phyloP scores from a whole-genome alignment of 2,329 filamentous ascomycete species.

The Claviceps digitariae region DNA sequence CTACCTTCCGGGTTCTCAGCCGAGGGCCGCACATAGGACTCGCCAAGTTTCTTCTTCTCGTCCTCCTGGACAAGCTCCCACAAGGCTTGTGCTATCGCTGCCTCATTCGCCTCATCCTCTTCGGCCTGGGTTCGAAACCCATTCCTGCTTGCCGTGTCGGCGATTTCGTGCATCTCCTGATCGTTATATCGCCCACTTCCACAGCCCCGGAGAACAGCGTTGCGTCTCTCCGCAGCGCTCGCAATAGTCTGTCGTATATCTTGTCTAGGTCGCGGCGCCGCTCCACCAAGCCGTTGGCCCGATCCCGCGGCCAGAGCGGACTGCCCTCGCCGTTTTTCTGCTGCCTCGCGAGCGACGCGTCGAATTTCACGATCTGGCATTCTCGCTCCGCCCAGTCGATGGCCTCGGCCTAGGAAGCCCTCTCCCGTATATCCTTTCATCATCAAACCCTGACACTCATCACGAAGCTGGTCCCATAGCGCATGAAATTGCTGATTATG shows the following conservation, averaged over 20 bases:
- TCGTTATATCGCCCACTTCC: constrained; percentile 56
- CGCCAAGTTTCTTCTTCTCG: constrained; percentile 41
- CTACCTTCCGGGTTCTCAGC: constrained; percentile 13
- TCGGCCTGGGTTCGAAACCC: constrained; percentile 76
- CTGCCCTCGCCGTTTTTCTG: constrained; percentile 52
- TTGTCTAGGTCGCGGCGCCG: constrained; percentile 34
- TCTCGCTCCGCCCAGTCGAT: constrained; percentile 52
- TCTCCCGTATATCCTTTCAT: constrained; percentile 84
- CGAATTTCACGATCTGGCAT: constrained; percentile 62
- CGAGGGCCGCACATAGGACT: constrained; percentile 35
- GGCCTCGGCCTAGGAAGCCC: constrained; percentile 67
- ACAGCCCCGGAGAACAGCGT: constrained; percentile 57
- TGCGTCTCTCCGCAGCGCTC: constrained; percentile 55
- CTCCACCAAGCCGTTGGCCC: constrained; percentile 61
- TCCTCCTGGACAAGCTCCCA: constrained; percentile 78
- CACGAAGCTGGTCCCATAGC: constrained; percentile 78
- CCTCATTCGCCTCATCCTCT: constrained; percentile 78
- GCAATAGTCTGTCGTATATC: constrained; percentile 63
- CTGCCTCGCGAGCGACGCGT: constrained; percentile 57
- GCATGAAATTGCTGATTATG: constrained; percentile 75
- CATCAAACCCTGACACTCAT: constrained; percentile 65
- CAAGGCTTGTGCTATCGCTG: constrained; percentile 71
- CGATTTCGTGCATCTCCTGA: constrained; percentile 50
- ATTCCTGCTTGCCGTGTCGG: constrained; percentile 49
- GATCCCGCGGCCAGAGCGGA: constrained; percentile 46